Conservation (phyloP, 2,329 filamentous ascomycete genomes). For the Graphilbum ipis-grandicollis region DNA sequence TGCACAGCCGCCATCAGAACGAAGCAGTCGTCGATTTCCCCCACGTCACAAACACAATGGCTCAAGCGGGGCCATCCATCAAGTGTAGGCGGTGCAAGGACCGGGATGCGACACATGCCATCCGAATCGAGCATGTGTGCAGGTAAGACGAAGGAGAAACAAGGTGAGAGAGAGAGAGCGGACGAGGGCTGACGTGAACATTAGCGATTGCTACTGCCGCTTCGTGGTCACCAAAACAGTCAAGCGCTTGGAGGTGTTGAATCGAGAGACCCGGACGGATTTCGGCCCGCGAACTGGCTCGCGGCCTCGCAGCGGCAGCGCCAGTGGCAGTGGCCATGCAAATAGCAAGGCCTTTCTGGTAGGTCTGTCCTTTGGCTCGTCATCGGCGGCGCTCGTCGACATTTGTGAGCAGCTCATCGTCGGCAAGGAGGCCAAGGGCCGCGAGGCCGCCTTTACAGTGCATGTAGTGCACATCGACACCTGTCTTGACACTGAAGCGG, state of each 20-base stretch:
- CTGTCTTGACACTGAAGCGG: slow-evolving; percentile 15
- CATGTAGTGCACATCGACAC: slow-evolving; percentile 39
- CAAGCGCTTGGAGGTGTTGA: slow-evolving; percentile 45
- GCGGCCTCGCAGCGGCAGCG: too few species aligned
- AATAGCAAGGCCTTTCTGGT: slow-evolving; percentile 44
- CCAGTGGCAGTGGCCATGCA: slow-evolving; percentile 6
- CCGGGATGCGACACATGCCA: slow-evolving; percentile 28
- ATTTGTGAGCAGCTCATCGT: slow-evolving; percentile 54
- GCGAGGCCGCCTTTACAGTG: slow-evolving; percentile 50
- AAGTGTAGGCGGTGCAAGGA: slow-evolving; percentile 40
- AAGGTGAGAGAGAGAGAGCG: not conserved
- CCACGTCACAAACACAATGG: not conserved
- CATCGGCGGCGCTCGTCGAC: slow-evolving; percentile 61
- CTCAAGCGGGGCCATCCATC: slow-evolving; percentile 7
- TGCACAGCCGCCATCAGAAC: too few species aligned
- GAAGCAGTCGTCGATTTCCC: too few species aligned
- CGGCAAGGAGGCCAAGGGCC: slow-evolving; percentile 45
- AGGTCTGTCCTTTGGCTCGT: slow-evolving; percentile 68
- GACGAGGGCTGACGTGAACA: not conserved
- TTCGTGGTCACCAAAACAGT: slow-evolving; percentile 67
- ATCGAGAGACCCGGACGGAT: slow-evolving; percentile 22
- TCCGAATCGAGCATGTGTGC: slow-evolving; percentile 44
- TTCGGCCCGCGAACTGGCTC: not conserved
- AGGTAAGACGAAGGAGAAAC: slow-evolving; percentile 9
- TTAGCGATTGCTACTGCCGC: slow-evolving; percentile 56